Base-by-base conservation (phyloP, 768 basidiomycete species). In the Zangia roseola region DNA sequence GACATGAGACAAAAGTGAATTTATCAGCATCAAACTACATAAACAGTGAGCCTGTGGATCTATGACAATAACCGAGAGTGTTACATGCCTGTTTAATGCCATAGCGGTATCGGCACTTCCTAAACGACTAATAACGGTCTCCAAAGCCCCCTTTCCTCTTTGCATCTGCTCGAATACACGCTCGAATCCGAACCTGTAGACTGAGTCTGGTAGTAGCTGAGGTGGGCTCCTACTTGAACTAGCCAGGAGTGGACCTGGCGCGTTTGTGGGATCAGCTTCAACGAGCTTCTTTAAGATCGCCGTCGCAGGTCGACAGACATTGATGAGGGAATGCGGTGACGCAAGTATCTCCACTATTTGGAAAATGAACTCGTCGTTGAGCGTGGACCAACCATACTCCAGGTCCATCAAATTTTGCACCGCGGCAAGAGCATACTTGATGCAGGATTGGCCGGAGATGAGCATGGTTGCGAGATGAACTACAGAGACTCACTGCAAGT, bases 341-440 rank as follows among this genome's bases (percentile, higher is more conserved):
- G 89, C 82, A 21, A 91, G 74, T 56, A 89, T 86, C 59, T 84
- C 80, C 14, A 91, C 90, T 43, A 93, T 79, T 64, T 80, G 79
- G 58, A 82, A 75, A 45, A 93, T 88, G 68, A 95, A 94, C 7
- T 68, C 65, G 44, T 82, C 75, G 53, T 83, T 81, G 6, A 94
- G 77, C n/a, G 72, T 73, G 2, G 80, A 75, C 90, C 89, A 94
- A 38, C 91, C 91, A 53, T 87, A 83, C 40, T 90, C 84, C 20
- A 88, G 73, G 54, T 94, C 90, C 86, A 94, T 89, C 24, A 94
- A 65, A 62, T 90, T 89, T 68, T 93, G 89, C 80, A 93, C 83
- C 3, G 87, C 84, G 5, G 84, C 81, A 31, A 95, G 74, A 9
- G 90, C 89, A 55, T 94, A 94, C 90, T 93, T 48, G 55, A 36